Percentiles rank a stretch among this genome's conserved stretches.
Evolutionary conservation across 2,329 filamentous ascomycete genomes (phyloP).

Genomic region (Stenocarpella maydis): DNA sequence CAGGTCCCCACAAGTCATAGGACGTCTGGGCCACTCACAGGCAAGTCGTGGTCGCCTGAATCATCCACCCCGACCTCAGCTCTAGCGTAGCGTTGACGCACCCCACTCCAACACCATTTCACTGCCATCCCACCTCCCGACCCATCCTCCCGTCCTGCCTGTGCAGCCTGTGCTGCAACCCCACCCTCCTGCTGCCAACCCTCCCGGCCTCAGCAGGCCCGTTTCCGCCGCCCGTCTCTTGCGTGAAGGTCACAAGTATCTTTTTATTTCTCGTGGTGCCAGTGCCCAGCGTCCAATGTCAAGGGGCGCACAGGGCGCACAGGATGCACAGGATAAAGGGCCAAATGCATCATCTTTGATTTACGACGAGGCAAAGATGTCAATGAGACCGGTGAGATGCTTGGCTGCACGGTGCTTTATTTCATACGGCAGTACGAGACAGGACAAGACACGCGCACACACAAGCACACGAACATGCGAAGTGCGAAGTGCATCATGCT

Average conservation of each 20-base stretch:
- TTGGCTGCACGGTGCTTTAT: slow-evolving; percentile 34
- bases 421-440: slow-evolving; percentile 28
- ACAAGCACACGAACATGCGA: too few species aligned
- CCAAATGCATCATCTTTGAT: too few species aligned
- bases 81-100: slow-evolving; percentile 18
- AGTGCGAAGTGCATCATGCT: neutral
- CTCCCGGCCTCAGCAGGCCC: neutral
- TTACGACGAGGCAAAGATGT: neutral
- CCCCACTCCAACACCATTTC: neutral
- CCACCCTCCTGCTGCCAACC: slow-evolving; percentile 5
- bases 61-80: slow-evolving; percentile 23
- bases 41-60: slow-evolving; percentile 4
- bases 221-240: neutral
- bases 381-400: slow-evolving; percentile 32
- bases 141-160: neutral
- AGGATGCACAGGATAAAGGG: neutral
- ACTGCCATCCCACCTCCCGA: neutral
- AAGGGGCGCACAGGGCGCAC: slow-evolving; percentile 17
- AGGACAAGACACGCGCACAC: neutral
- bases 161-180: slow-evolving; percentile 13
- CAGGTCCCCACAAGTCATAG: slow-evolving; percentile 5
- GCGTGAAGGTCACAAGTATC: slow-evolving; percentile 2
- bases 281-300: too few species aligned
- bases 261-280: neutral
- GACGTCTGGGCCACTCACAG: slow-evolving; percentile 11